phyloP scores from a whole-genome alignment of 1,284 basidiomycete genomes.

The Irpex sp. region DNA sequence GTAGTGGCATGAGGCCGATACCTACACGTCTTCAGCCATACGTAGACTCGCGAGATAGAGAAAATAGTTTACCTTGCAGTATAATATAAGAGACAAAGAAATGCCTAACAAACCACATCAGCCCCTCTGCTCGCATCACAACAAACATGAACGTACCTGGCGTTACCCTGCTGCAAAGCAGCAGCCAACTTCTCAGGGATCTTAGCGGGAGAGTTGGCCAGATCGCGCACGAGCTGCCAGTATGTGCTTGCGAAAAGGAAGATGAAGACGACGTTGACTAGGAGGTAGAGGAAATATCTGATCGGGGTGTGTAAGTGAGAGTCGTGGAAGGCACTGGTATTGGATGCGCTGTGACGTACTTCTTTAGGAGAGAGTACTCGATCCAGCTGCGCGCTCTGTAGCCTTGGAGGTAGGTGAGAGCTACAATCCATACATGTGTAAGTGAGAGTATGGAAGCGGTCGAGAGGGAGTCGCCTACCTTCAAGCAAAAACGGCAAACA shows the following conservation, averaged over 20 bases:
- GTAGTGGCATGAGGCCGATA: constrained; percentile 90
- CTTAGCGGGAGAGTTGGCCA: constrained; percentile 83
- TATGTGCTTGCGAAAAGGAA: constrained; percentile 90
- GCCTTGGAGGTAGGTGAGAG: constrained; percentile 84
- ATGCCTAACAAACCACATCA: constrained; percentile 45
- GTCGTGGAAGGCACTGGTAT: not conserved
- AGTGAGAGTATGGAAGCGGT: too few relatives aligned
- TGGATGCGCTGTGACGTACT: constrained; percentile 43
- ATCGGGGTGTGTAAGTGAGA: constrained; percentile 3
- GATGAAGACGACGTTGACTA: constrained; percentile 94
- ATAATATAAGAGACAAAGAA: constrained; percentile 97
- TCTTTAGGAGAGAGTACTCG: constrained; percentile 89
- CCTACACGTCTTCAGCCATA: constrained; percentile 34
- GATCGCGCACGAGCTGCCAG: constrained; percentile 81
- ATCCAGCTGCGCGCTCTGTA: constrained; percentile 86
- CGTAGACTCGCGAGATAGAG: not conserved
- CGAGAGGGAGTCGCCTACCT: constrained; percentile 40
- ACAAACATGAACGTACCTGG: constrained; percentile 39
- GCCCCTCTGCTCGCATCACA: not conserved
- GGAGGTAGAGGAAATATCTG: constrained; percentile 91
- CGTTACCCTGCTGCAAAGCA: constrained; percentile 69
- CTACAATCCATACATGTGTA: constrained; percentile 31
- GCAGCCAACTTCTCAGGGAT: constrained; percentile 86
- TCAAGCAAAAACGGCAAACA: constrained; percentile 86
- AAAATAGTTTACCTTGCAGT: constrained; percentile 63